Percentiles rank a stretch among this genome's conserved stretches.
Evolutionary conservation across 768 basidiomycete species (phyloP).

Genomic region (Gyrodon lividus): DNA sequence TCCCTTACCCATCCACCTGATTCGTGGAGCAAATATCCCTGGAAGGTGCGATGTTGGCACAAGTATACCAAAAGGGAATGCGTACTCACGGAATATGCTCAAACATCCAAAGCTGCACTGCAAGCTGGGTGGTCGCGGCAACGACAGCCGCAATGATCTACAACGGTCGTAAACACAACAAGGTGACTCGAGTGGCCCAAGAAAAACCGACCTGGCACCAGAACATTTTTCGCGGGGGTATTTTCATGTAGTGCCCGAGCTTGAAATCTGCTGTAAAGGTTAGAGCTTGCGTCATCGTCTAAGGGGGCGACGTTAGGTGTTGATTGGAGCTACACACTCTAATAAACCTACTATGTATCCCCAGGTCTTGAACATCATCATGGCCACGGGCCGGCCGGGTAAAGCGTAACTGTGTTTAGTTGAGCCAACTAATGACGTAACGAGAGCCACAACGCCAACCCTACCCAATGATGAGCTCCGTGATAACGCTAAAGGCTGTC

Average conservation of each 20-base stretch:
- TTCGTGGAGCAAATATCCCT: conserved; percentile 47
- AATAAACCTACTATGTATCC: conserved; percentile 54
- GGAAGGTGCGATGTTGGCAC: not conserved
- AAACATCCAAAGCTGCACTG: conserved; percentile 77
- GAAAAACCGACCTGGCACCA: conserved; percentile 48
- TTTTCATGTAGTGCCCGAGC: conserved; percentile 63
- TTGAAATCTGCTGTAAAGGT: conserved; percentile 76
- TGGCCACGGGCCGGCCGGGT: conserved; percentile 75
- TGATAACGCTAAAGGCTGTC: conserved; percentile 51
- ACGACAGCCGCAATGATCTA: conserved; percentile 63
- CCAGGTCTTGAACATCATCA: conserved; percentile 87
- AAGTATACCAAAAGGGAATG: not conserved
- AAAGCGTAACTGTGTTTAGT: conserved; percentile 48
- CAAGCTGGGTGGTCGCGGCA: conserved; percentile 71
- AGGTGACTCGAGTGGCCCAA: not conserved
- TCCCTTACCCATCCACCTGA: conserved; percentile 40
- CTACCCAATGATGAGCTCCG: conserved; percentile 75
- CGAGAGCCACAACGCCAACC: not conserved
- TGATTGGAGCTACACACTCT: not conserved
- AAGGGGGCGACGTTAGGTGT: not conserved
- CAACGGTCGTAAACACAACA: not conserved
- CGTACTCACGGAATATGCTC: conserved; percentile 48
- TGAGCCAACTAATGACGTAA: not conserved
- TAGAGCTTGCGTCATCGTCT: conserved; percentile 47
- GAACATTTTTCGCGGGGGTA: conserved; percentile 76